These are phyloP conservation scores for Cryptococcus maquisensis DNA, from an alignment of 1,284 basidiomycete genomes.

Conservation along the genomic window DNA sequence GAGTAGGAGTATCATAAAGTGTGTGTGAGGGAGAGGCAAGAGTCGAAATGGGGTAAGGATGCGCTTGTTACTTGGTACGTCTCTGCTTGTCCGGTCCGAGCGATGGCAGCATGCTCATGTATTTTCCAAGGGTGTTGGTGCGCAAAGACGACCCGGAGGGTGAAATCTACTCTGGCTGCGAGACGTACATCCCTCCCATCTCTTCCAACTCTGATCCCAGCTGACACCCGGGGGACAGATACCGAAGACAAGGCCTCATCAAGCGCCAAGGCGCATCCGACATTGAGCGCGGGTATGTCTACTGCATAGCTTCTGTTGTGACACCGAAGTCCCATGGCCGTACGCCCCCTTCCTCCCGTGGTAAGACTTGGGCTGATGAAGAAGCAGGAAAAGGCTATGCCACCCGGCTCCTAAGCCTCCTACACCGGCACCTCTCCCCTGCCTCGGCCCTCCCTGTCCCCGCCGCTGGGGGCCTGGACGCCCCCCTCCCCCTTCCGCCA, in stretches of 20 bases:
- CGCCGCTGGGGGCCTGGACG: conserved; percentile 14
- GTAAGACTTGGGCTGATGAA: background rate
- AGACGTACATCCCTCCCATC: conserved; percentile 17
- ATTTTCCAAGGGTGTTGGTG: conserved; percentile 18
- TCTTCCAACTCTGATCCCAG: background rate
- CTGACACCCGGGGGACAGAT: conserved; percentile 4
- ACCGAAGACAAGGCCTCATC: conserved; percentile 16
- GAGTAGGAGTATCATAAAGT: conserved; percentile 5
- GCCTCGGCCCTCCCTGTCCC: background rate
- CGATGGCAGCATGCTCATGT: background rate
- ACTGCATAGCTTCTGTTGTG: conserved; percentile 32
- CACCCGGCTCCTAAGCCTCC: conserved; percentile 22
- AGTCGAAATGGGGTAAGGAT: conserved; percentile 14
- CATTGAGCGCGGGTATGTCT: conserved; percentile 12
- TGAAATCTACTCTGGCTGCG: conserved; percentile 26
- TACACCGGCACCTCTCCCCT: background rate
- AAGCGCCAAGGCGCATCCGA: conserved; percentile 10
- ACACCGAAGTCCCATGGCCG: conserved; percentile 23
- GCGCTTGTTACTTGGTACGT: conserved; percentile 16
- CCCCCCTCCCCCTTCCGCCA: conserved; percentile 7
- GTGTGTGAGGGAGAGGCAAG: conserved; percentile 3
- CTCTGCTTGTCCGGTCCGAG: background rate
- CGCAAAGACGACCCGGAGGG: conserved; percentile 15
- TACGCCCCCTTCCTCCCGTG: conserved; percentile 2
- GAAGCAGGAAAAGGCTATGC: conserved; percentile 25